Percentiles rank a stretch among this genome's conserved stretches.
phyloP scores from a whole-genome alignment of 1,284 basidiomycete species.

The Austroboletus rostrupii region DNA sequence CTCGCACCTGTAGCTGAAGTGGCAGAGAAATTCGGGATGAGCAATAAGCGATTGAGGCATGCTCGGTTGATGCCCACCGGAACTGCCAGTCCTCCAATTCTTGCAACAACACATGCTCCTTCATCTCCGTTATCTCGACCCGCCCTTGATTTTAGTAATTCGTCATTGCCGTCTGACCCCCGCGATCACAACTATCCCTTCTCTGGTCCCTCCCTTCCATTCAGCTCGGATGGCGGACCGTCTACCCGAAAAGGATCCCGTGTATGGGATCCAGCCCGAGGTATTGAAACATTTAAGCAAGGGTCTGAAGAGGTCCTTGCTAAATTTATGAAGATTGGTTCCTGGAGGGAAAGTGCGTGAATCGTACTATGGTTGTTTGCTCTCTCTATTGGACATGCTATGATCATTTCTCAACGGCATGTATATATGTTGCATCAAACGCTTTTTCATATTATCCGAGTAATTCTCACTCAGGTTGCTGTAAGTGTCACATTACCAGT shows the following conservation, averaged over 20 bases:
- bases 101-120: slow-evolving; percentile 26
- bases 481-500: no score
- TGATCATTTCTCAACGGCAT: no score
- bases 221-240: slow-evolving; percentile 41
- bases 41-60: slow-evolving; percentile 27
- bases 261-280: slow-evolving; percentile 75
- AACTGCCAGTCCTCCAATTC: slow-evolving; percentile 22
- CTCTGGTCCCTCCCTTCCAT: slow-evolving; percentile 21
- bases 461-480: no score
- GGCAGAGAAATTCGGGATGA: slow-evolving; percentile 13
- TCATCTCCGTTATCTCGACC: slow-evolving; percentile 1
- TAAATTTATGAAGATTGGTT: slow-evolving; percentile 72
- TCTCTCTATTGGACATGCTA: not conserved
- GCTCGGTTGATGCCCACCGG: slow-evolving; percentile 35
- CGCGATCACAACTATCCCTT: not conserved
- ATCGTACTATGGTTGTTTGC: not conserved
- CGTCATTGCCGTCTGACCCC: not conserved
- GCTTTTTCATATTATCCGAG: no score
- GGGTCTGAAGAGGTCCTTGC: slow-evolving; percentile 80
- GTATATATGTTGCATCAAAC: no score
- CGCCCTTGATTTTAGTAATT: not conserved
- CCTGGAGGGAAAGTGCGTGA: slow-evolving; percentile 52
- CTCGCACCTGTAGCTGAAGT: slow-evolving; percentile 14
- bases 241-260: slow-evolving; percentile 41
- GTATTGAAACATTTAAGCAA: slow-evolving; percentile 76